These are phyloP conservation scores for Nothophaeocryptopus gaeumannii DNA, from an alignment of 2,329 filamentous ascomycete genomes.

Conservation along the genomic window DNA sequence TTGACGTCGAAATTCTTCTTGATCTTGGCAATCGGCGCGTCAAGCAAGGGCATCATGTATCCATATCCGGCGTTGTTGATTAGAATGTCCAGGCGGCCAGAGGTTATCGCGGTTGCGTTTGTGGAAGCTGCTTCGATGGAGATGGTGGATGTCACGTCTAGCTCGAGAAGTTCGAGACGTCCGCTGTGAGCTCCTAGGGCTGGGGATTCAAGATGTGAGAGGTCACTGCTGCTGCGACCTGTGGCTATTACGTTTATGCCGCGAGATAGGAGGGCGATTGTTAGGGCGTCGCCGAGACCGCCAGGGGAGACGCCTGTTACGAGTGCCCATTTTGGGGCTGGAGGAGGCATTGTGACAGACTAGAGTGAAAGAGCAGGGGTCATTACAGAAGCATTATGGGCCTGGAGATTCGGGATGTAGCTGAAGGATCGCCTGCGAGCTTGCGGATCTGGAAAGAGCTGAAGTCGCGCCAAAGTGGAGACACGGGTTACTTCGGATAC, in stretches of 20 bases:
- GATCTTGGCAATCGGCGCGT: slow-evolving; percentile 26
- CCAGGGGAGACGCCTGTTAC: slow-evolving; percentile 49
- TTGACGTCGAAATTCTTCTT: slow-evolving; percentile 36
- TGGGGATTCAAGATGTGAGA: slow-evolving; percentile 10
- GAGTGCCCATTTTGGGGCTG: slow-evolving; percentile 40
- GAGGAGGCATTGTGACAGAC: background rate
- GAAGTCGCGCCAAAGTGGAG: too few relatives aligned
- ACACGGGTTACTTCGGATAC: too few relatives aligned
- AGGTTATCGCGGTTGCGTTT: slow-evolving; percentile 32
- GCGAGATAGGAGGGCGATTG: slow-evolving; percentile 44
- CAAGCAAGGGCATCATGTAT: slow-evolving; percentile 33
- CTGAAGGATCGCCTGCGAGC: too few relatives aligned
- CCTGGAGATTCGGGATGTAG: too few relatives aligned
- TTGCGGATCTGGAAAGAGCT: too few relatives aligned
- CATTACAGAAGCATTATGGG: too few relatives aligned
- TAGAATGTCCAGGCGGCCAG: slow-evolving; percentile 40
- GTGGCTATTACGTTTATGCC: slow-evolving; percentile 47
- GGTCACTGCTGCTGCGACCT: slow-evolving; percentile 31
- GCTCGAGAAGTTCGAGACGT: slow-evolving; percentile 9
- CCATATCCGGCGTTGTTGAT: slow-evolving; percentile 49
- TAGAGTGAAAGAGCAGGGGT: too few relatives aligned
- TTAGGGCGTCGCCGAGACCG: slow-evolving; percentile 48
- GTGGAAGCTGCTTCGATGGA: slow-evolving; percentile 29
- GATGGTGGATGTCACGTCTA: slow-evolving; percentile 34
- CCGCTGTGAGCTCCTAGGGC: slow-evolving; percentile 1